Base-by-base conservation (phyloP, 176 grass and related monocot genomes). In the Eragrostis nindensis region DNA sequence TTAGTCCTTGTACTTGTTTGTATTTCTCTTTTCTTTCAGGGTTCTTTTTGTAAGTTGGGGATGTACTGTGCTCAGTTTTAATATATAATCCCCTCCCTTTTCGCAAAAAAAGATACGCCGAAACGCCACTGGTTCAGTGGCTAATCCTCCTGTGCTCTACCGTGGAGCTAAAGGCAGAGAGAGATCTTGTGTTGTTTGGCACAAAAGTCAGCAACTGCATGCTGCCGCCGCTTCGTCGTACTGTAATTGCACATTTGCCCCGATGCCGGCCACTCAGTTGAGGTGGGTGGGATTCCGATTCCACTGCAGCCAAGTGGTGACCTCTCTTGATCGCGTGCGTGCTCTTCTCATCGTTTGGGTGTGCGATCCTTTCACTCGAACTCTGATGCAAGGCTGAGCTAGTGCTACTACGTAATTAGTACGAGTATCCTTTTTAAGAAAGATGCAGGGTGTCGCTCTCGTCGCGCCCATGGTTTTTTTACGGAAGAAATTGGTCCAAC, bases 151-250 rank as follows among this genome's bases (percentile, higher is more conserved):
- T 36, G 32, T 77, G n/a, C 45, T 78, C 55, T 71, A 32, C 46
- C 46, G 29, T 69, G 25, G 50, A 16, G 11, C 18, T 43, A 56
- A 86, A 74, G 69, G 57, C 29, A 40, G 16, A 81, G 74, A 41
- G 18, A 16, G 7, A 16, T 4, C 18, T 53, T 44, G 9, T 8
- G 42, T 73, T 17, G 18, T 71, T 1, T 3, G 22, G 7, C 26
- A 25, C 62, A 22, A 75, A 75, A 86, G 62, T 86, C 78, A 62
- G 71, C 50, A 86, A 76, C 62, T 68, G 70, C n/a, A n/a, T n/a
- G n/a, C 62, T 61, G 70, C 60, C 74, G 68, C 29, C 6, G 10
- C 68, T 30, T 29, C 29, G 29, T 71, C 45, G 8, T 42, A 18
- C 2, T 18, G 17, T 21, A 7, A 14, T 38, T 9, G 2, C 0